Percentiles rank a stretch among this genome's conserved stretches.
Evolutionary conservation across 208 protist genomes (phyloP).

Genomic region (Lotmaria passim): DNA sequence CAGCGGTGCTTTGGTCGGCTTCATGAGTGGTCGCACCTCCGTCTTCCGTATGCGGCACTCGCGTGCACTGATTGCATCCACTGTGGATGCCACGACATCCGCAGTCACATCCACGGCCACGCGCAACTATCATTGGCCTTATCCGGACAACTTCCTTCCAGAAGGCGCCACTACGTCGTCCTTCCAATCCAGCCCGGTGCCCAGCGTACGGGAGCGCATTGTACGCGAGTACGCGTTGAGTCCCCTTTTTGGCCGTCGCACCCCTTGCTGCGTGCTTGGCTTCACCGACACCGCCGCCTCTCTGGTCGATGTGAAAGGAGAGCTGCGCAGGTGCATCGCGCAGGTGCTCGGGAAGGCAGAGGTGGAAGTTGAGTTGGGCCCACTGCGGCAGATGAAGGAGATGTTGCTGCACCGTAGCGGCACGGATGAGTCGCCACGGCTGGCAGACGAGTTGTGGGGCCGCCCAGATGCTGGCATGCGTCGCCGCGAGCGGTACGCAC

Average conservation of each 20-base stretch:
- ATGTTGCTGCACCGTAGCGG: slow-evolving; percentile 72
- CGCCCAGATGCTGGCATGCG: slow-evolving; percentile 28
- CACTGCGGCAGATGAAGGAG: slow-evolving; percentile 53
- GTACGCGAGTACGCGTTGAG: slow-evolving; percentile 78
- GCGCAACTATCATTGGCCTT: slow-evolving; percentile 80
- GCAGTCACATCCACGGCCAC: not conserved
- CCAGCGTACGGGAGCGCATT: slow-evolving; percentile 61
- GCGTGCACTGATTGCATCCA: not conserved
- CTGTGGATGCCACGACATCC: not conserved
- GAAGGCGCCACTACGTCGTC: slow-evolving; percentile 52
- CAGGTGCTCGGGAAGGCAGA: slow-evolving; percentile 32
- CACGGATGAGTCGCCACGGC: slow-evolving; percentile 54
- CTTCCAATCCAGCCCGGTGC: slow-evolving; percentile 79
- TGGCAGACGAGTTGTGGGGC: slow-evolving; percentile 43
- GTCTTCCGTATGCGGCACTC: not conserved
- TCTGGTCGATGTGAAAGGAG: slow-evolving; percentile 37
- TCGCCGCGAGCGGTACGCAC: slow-evolving; percentile 44
- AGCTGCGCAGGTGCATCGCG: slow-evolving; percentile 36
- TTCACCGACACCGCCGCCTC: slow-evolving; percentile 36
- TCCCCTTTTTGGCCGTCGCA: slow-evolving; percentile 70
- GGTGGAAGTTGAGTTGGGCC: slow-evolving; percentile 52
- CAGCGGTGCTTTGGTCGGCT: too few species aligned
- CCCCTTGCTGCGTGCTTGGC: slow-evolving; percentile 67
- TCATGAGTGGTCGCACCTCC: too few species aligned
- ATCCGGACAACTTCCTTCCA: slow-evolving; percentile 82